phyloP scores from a whole-genome alignment of 352 stramenopile genomes.

The Stramenopiles sp. region DNA sequence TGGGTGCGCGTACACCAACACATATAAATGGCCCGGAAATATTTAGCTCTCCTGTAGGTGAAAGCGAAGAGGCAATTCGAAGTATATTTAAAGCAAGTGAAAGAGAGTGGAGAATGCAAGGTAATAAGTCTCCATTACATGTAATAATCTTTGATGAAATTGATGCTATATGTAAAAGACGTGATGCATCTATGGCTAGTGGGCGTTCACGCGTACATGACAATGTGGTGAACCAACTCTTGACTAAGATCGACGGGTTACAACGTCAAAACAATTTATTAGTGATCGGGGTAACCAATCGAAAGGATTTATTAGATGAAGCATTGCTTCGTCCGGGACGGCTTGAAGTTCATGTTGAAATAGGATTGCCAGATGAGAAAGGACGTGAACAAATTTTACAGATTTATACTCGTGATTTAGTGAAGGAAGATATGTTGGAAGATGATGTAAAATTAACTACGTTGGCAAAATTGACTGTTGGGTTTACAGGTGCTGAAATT shows the following conservation, averaged over 20 bases:
- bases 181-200: slow-evolving; percentile 24
- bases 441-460: too few relatives aligned
- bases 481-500: too few relatives aligned
- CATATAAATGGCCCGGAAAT: too few relatives aligned
- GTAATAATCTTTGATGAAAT: slow-evolving; percentile 38
- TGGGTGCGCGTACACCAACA: too few relatives aligned
- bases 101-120: too few relatives aligned
- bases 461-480: too few relatives aligned
- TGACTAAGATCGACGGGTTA: slow-evolving; percentile 41
- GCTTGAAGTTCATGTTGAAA: slow-evolving; percentile 43
- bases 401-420: slow-evolving; percentile 23
- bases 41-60: too few relatives aligned
- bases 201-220: too few relatives aligned
- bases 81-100: too few relatives aligned
- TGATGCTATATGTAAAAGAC: slow-evolving; percentile 32
- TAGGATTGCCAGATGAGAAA: slow-evolving; percentile 28
- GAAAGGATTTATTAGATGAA: slow-evolving; percentile 33
- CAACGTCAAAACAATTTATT: slow-evolving; percentile 27
- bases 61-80: too few relatives aligned
- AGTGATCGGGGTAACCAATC: slow-evolving; percentile 40
- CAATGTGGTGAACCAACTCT: slow-evolving; percentile 32
- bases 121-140: slow-evolving; percentile 28
- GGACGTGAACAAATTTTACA: slow-evolving; percentile 30
- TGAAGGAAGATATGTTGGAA: slow-evolving; percentile 25
- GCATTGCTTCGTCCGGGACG: slow-evolving; percentile 29